phyloP scores from a whole-genome alignment of 192 early-diverging fungal species.

The Backusella parvicylindrica region DNA sequence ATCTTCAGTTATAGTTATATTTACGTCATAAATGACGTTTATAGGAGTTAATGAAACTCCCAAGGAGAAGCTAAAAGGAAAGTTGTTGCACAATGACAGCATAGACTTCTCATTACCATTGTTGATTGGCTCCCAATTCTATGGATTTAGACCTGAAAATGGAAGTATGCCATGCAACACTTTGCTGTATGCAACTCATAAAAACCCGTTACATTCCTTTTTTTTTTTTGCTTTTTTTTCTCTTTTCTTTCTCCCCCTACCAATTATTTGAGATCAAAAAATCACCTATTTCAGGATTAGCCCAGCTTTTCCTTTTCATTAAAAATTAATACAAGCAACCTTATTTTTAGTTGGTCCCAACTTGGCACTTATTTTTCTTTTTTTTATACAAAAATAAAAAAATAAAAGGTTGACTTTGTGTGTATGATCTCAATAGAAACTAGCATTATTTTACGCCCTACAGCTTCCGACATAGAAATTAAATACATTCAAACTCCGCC shows the following conservation, averaged over 20 bases:
- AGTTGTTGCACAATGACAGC: slow-evolving; percentile 10
- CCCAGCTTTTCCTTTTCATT: not conserved
- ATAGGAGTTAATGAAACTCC: not conserved
- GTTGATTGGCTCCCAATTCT: slow-evolving; percentile 12
- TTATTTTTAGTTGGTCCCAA: not conserved
- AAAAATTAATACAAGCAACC: slow-evolving; percentile 3
- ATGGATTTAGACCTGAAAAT: slow-evolving; percentile 5
- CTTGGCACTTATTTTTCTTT: not conserved
- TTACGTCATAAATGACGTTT: slow-evolving; percentile 2
- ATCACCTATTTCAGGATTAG: not conserved
- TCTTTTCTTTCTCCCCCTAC: not conserved
- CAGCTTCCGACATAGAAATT: not conserved
- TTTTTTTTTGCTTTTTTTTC: not conserved
- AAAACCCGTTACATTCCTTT: slow-evolving; percentile 4
- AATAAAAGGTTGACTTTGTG: not conserved
- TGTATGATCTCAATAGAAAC: slow-evolving; percentile 1
- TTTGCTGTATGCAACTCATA: not conserved
- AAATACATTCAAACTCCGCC: not conserved
- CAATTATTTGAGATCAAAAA: slow-evolving; percentile 5
- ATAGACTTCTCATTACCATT: not conserved
- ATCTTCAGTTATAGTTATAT: not conserved
- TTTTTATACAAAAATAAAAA: not conserved
- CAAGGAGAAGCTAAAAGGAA: not conserved
- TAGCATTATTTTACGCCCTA: not conserved
- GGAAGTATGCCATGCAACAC: slow-evolving; percentile 4